Percentiles rank a stretch among this genome's conserved stretches.
Conservation (phyloP, 495 filamentous ascomycete species). For the Elaphomyces granulatus region DNA sequence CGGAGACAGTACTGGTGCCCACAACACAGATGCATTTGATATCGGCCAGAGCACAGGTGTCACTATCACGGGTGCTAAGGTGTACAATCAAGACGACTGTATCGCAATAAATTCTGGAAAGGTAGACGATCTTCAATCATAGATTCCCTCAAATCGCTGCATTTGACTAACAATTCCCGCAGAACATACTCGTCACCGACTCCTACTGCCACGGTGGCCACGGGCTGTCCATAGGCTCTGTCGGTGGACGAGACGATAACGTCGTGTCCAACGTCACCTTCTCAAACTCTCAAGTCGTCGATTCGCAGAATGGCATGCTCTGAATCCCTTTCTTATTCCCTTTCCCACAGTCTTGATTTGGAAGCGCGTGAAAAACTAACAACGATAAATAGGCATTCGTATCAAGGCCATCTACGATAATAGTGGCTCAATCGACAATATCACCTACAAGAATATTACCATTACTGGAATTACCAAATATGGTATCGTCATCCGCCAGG, state of each 20-base stretch:
- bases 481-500: conserved; percentile 55
- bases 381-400: conserved; percentile 22
- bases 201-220: conserved; percentile 45
- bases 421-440: conserved; percentile 40
- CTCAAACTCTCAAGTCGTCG: conserved; percentile 32
- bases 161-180: conserved; percentile 6
- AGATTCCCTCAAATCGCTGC: conserved; percentile 1
- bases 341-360: conserved; percentile 3
- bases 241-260: conserved; percentile 49
- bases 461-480: conserved; percentile 43
- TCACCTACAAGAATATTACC: conserved; percentile 47
- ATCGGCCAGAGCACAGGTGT: conserved; percentile 36
- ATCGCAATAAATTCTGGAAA: conserved; percentile 47
- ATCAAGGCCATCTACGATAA: conserved; percentile 48
- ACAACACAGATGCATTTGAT: conserved; percentile 58
- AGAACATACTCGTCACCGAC: conserved; percentile 41
- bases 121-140: conserved; percentile 6
- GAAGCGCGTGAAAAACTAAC: not conserved
- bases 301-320: conserved; percentile 38
- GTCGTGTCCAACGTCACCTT: conserved; percentile 42
- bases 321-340: not conserved
- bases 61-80: conserved; percentile 38
- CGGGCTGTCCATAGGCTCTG: conserved; percentile 55
- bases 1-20: conserved; percentile 34
- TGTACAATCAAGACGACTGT: conserved; percentile 52